These are phyloP conservation scores for Oryza meridionalis DNA, from an alignment of 176 grass and related monocot species.

Conservation along the genomic window DNA sequence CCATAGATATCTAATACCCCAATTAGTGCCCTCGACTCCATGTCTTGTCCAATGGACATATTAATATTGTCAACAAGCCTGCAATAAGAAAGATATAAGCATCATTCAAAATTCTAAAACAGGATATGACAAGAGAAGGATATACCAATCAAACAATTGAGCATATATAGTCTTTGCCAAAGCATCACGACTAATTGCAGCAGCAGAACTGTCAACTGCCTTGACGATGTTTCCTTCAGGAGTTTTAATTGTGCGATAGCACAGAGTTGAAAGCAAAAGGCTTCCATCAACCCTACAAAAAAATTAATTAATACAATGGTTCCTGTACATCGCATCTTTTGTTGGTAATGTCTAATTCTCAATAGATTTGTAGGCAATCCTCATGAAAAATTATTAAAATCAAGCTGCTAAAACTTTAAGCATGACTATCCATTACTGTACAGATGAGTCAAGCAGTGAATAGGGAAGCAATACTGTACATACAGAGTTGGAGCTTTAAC, in stretches of 20 bases:
- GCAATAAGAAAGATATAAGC: slow-evolving; percentile 40
- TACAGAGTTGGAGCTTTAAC: slow-evolving; percentile 3
- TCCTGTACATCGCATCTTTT: slow-evolving; percentile 19
- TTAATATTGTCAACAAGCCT: slow-evolving; percentile 97
- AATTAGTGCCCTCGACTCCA: slow-evolving; percentile 65
- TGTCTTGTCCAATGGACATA: slow-evolving; percentile 85
- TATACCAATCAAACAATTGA: slow-evolving; percentile 82
- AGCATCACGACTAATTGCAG: slow-evolving; percentile 67
- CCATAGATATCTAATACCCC: slow-evolving; percentile 94
- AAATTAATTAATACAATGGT: neutral
- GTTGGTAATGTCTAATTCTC: neutral
- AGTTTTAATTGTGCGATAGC: slow-evolving; percentile 82
- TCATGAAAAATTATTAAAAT: slow-evolving; percentile 14
- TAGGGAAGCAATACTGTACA: slow-evolving; percentile 1
- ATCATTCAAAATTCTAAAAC: slow-evolving; percentile 19
- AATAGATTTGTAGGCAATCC: neutral
- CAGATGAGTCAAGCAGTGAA: neutral
- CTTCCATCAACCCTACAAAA: slow-evolving; percentile 69
- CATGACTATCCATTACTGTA: neutral
- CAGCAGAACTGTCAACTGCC: slow-evolving; percentile 74
- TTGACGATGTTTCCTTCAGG: slow-evolving; percentile 83
- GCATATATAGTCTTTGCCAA: slow-evolving; percentile 88
- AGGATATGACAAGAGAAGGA: slow-evolving; percentile 12
- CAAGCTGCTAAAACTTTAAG: slow-evolving; percentile 14
- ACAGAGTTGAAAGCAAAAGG: slow-evolving; percentile 71